phyloP scores from a whole-genome alignment of 129 eudicot genomes.

The Helianthus tuberosus region DNA sequence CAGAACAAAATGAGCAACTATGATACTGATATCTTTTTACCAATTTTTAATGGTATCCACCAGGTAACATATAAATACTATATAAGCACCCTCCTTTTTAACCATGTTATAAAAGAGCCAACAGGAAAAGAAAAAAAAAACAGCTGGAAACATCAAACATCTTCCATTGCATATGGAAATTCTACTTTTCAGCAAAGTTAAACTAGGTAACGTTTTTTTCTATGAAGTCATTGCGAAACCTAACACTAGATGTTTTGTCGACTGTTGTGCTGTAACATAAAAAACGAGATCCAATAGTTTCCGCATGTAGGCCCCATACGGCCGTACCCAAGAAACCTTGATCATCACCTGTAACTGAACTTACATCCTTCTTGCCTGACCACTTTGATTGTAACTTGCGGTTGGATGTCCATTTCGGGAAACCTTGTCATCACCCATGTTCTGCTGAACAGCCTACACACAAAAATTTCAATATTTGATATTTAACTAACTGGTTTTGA shows the following conservation, averaged over 20 bases:
- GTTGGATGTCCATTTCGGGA: slow-evolving; percentile 36
- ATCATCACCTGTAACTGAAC: background rate
- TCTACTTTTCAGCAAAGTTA: slow-evolving; percentile 26
- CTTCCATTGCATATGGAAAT: slow-evolving; percentile 25
- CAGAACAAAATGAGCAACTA: too few species aligned
- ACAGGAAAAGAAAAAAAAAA: background rate
- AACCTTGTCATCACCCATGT: slow-evolving; percentile 53
- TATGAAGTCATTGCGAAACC: slow-evolving; percentile 20
- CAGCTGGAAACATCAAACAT: slow-evolving; percentile 22
- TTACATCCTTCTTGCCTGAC: slow-evolving; percentile 33
- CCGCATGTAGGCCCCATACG: background rate
- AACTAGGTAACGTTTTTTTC: slow-evolving; percentile 20
- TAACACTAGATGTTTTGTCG: slow-evolving; percentile 28
- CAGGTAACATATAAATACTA: too few species aligned
- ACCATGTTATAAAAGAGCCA: background rate
- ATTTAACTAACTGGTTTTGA: background rate
- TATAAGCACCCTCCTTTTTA: too few species aligned
- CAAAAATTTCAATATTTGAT: background rate
- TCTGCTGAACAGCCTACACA: slow-evolving; percentile 81
- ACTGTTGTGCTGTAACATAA: slow-evolving; percentile 15
- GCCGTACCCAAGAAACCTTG: slow-evolving; percentile 5
- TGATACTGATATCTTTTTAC: too few species aligned
- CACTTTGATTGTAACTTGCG: slow-evolving; percentile 27
- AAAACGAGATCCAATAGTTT: slow-evolving; percentile 14
- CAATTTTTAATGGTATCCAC: too few species aligned